These are phyloP conservation scores for Aspergillus chevalieri DNA, from an alignment of 2,329 filamentous ascomycete genomes.

Conservation along the genomic window DNA sequence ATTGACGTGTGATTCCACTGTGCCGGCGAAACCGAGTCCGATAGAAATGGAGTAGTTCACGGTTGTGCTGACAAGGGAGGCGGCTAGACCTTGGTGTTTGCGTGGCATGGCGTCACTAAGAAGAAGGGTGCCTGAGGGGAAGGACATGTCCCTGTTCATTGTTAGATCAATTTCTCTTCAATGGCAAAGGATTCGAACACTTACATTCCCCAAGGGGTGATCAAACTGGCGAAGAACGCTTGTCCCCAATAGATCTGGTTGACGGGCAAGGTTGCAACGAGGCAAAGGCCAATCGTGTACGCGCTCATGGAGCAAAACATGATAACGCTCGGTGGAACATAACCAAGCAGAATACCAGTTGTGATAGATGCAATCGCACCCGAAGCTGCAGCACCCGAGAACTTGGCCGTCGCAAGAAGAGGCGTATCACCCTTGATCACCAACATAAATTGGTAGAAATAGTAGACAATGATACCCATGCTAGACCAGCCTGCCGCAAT, in stretches of 20 bases:
- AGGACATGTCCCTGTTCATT: constrained; percentile 51
- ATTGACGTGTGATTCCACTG: constrained; percentile 51
- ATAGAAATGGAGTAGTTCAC: constrained; percentile 65
- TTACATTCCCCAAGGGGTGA: constrained; percentile 24
- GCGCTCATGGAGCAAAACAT: constrained; percentile 31
- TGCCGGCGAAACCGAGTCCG: constrained; percentile 58
- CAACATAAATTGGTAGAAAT: constrained; percentile 46
- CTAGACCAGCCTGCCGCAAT: constrained; percentile 50
- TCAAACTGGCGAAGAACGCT: constrained; percentile 21
- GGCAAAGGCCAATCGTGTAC: constrained; percentile 29
- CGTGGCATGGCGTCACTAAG: constrained; percentile 48
- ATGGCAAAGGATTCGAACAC: constrained; percentile 4
- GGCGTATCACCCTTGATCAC: constrained; percentile 21
- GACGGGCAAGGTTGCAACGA: constrained; percentile 35
- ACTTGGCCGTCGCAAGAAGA: constrained; percentile 19
- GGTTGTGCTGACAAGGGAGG: constrained; percentile 56
- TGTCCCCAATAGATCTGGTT: constrained; percentile 40
- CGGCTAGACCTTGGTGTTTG: constrained; percentile 48
- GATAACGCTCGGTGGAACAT: constrained; percentile 20
- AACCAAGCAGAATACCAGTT: constrained; percentile 25
- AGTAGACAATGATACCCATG: constrained; percentile 50
- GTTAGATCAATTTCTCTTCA: background rate
- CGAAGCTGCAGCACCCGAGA: constrained; percentile 16
- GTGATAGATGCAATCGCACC: constrained; percentile 24
- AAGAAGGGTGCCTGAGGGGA: constrained; percentile 57